phyloP scores from a whole-genome alignment of 495 filamentous ascomycete genomes.

The Pyronema omphalodes region DNA sequence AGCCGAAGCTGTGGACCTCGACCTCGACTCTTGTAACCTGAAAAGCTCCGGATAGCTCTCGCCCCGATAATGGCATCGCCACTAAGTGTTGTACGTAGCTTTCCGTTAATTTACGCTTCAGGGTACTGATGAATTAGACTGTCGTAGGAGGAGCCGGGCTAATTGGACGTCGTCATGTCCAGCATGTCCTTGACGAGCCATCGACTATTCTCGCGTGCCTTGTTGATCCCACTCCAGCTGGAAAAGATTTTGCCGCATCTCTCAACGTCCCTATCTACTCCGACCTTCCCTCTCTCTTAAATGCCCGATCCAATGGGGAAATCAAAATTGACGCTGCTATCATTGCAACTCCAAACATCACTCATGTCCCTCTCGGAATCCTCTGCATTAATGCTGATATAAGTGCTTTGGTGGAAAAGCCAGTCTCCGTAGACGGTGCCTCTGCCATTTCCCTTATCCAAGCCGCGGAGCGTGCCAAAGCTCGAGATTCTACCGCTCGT shows the following conservation, averaged over 20 bases:
- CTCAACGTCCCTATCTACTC: constrained; percentile 24
- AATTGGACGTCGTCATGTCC: constrained; percentile 39
- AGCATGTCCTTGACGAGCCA: constrained; percentile 32
- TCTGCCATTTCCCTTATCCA: constrained; percentile 26
- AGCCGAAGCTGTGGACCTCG: too few species aligned
- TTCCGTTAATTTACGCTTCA: too few species aligned
- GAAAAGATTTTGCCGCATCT: constrained; percentile 15
- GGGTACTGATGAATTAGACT: constrained; percentile 12
- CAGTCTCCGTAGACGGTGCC: constrained; percentile 32
- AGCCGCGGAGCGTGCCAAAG: constrained; percentile 11
- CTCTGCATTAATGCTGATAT: constrained; percentile 33
- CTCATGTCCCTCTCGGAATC: constrained; percentile 34
- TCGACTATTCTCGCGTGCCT: constrained; percentile 32
- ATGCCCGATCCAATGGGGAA: constrained; percentile 1
- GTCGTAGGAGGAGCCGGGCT: constrained; percentile 36
- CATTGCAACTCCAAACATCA: constrained; percentile 42
- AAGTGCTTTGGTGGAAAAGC: constrained; percentile 41
- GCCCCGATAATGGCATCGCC: too few species aligned
- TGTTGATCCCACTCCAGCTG: constrained; percentile 29
- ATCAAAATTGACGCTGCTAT: constrained; percentile 32
- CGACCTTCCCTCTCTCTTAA: constrained; percentile 29
- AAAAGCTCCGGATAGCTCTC: too few species aligned
- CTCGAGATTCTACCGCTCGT: constrained; percentile 10
- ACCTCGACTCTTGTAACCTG: too few species aligned
- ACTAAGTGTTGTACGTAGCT: too few species aligned